Conservation (phyloP, 1,284 basidiomycete species). For the Cryptococcus deneoformans region DNA sequence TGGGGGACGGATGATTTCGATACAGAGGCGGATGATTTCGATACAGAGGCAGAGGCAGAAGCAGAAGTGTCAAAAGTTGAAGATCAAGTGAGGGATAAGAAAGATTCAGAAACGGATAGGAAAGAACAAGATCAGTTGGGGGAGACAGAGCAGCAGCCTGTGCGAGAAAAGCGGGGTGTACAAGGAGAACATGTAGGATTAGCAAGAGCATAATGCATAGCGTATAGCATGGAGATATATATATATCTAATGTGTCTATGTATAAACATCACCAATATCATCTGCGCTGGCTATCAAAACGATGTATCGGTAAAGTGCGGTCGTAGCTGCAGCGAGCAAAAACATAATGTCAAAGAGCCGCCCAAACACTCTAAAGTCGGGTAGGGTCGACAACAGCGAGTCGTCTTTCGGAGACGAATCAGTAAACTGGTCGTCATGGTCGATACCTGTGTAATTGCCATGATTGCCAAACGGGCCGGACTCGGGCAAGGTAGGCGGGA, state of each 20-base stretch:
- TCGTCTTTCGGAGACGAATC: slow-evolving; percentile 15
- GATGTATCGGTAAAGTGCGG: slow-evolving; percentile 38
- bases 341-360: slow-evolving; percentile 48
- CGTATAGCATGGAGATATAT: not conserved
- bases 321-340: slow-evolving; percentile 38
- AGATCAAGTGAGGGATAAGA: not conserved
- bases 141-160: too few relatives aligned
- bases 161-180: not conserved
- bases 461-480: slow-evolving; percentile 10
- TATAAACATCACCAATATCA: slow-evolving; percentile 19
- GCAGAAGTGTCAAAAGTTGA: slow-evolving; percentile 12
- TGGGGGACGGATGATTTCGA: slow-evolving; percentile 18
- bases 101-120: not conserved
- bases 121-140: not conserved
- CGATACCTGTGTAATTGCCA: slow-evolving; percentile 2
- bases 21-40: slow-evolving; percentile 12
- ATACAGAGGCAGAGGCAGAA: slow-evolving; percentile 8
- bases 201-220: not conserved
- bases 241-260: not conserved
- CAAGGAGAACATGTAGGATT: not conserved
- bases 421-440: not conserved
- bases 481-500: slow-evolving; percentile 30
- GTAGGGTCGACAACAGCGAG: slow-evolving; percentile 41
- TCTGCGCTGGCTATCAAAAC: slow-evolving; percentile 34
- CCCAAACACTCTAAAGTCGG: slow-evolving; percentile 49